Conservation (phyloP, 1,284 basidiomycete genomes). For the Malassezia slooffiae region DNA sequence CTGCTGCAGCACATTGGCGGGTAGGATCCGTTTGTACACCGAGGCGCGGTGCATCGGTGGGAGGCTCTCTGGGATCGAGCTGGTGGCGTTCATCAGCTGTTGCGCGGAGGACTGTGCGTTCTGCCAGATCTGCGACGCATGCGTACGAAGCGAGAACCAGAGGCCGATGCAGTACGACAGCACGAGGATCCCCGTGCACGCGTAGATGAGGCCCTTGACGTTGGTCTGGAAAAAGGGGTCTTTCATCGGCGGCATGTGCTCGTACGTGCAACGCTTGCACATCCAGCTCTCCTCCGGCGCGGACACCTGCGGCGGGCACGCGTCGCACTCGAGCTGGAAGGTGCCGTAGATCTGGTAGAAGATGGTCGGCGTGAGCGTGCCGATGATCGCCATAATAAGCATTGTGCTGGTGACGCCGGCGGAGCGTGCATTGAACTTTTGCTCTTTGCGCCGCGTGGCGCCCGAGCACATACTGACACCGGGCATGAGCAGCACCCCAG, state of each 20-base stretch:
- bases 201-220: conserved; percentile 86
- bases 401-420: conserved; percentile 98
- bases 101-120: conserved; percentile 52
- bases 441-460: conserved; percentile 81
- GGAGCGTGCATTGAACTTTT: conserved; percentile 93
- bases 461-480: conserved; percentile 94
- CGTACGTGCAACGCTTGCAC: conserved; percentile 86
- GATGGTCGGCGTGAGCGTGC: conserved; percentile 83
- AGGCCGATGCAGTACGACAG: conserved; percentile 91
- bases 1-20: conserved; percentile 34
- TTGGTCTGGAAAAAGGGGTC: conserved; percentile 96
- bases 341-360: conserved; percentile 99
- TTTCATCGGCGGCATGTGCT: conserved; percentile 77
- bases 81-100: conserved; percentile 18
- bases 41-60: conserved; percentile 55
- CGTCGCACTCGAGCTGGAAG: conserved; percentile 86
- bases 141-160: conserved; percentile 97
- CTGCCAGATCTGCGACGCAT: conserved; percentile 98
- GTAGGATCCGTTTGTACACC: conserved; percentile 59
- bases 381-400: conserved; percentile 99
- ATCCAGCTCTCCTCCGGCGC: conserved; percentile 54
- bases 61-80: conserved; percentile 42
- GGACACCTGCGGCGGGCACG: conserved; percentile 57
- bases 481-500: conserved; percentile 93
- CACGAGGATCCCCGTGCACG: conserved; percentile 76